These are phyloP conservation scores for Coemansia sp. DNA, from an alignment of 192 early-diverging fungal species.

Conservation along the genomic window DNA sequence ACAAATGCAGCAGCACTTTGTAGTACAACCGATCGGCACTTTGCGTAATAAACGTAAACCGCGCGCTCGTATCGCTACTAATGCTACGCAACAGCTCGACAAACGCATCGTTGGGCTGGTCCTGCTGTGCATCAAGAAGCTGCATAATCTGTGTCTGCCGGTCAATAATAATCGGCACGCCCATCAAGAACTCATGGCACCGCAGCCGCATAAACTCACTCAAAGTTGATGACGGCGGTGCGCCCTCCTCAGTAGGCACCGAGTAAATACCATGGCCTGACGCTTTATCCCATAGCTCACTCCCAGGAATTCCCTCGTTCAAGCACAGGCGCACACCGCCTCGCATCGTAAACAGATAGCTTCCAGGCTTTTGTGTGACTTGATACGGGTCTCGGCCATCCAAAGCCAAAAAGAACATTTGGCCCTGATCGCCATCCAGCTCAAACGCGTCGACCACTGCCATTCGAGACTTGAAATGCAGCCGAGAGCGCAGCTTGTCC, in stretches of 20 bases:
- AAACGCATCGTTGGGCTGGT: background rate
- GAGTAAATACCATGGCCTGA: constrained; percentile 49
- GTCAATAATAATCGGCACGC: constrained; percentile 50
- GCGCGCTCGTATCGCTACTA: constrained; percentile 25
- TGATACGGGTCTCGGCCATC: constrained; percentile 54
- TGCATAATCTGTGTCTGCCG: constrained; percentile 31
- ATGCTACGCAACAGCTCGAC: constrained; percentile 35
- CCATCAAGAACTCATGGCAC: constrained; percentile 55
- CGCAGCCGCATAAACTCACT: constrained; percentile 51
- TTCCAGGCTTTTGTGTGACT: constrained; percentile 46
- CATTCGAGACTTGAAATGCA: constrained; percentile 46
- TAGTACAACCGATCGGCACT: constrained; percentile 36
- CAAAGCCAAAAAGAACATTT: constrained; percentile 52
- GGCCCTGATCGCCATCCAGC: constrained; percentile 26
- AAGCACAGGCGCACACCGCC: constrained; percentile 51
- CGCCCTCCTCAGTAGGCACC: constrained; percentile 34
- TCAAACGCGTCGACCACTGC: constrained; percentile 37
- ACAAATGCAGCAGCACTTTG: constrained; percentile 50
- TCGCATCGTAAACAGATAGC: constrained; percentile 54
- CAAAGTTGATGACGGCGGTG: constrained; percentile 34
- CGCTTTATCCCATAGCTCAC: constrained; percentile 43
- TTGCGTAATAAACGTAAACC: constrained; percentile 49
- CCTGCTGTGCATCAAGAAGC: constrained; percentile 21
- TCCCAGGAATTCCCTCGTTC: constrained; percentile 50
- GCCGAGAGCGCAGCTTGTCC: constrained; percentile 56